These are phyloP conservation scores for Boeremia exigua DNA, from an alignment of 2,329 filamentous ascomycete genomes.

Conservation along the genomic window DNA sequence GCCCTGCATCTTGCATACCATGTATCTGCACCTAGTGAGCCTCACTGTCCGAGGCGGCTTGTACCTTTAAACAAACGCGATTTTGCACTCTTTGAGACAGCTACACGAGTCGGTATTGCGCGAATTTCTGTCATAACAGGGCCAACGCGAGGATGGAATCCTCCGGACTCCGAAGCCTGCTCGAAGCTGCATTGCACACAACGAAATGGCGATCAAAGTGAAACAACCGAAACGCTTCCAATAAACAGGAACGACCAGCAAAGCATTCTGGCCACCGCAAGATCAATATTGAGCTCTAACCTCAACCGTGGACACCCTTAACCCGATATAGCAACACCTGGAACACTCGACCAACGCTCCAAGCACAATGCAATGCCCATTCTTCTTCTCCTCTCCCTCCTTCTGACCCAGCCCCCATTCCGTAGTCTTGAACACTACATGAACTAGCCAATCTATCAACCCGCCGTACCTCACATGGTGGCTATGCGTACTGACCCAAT, in stretches of 20 bases:
- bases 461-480: slow-evolving; percentile 6
- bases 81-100: not conserved
- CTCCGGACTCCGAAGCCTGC: too few species aligned
- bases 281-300: too few species aligned
- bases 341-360: not conserved
- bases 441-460: slow-evolving; percentile 1
- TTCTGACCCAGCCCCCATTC: slow-evolving; percentile 8
- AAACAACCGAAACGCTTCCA: too few species aligned
- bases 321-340: too few species aligned
- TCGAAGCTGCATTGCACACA: too few species aligned
- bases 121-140: not conserved
- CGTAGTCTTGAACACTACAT: slow-evolving; percentile 2
- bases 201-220: too few species aligned
- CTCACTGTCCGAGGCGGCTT: slow-evolving; percentile 1
- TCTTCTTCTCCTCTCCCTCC: not conserved
- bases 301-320: too few species aligned
- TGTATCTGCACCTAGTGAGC: slow-evolving; percentile 10
- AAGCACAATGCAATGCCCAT: not conserved
- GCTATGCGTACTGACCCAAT: slow-evolving; percentile 17
- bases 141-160: not conserved
- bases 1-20: slow-evolving; percentile 2
- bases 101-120: not conserved
- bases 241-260: too few species aligned
- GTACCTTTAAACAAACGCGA: not conserved
- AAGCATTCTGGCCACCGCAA: too few species aligned